phyloP scores from a whole-genome alignment of 2,329 filamentous ascomycete genomes.

The Aulographum hederae region DNA sequence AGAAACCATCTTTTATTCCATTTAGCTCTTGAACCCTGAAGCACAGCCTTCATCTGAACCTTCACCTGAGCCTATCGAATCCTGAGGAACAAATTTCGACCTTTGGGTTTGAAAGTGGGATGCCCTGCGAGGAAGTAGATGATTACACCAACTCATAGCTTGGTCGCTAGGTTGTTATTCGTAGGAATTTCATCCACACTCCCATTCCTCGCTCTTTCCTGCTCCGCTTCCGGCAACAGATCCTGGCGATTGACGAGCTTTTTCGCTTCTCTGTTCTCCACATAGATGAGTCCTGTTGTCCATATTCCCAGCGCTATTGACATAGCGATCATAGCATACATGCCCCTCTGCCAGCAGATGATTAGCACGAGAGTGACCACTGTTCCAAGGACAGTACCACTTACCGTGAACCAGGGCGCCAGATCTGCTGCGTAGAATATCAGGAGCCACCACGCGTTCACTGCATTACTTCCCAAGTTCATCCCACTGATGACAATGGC shows the following conservation, averaged over 20 bases:
- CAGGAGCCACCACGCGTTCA: conserved; percentile 59
- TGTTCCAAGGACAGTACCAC: conserved; percentile 9
- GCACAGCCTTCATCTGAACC: too few species aligned
- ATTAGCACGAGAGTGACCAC: background rate
- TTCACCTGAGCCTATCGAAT: background rate
- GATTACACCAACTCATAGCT: background rate
- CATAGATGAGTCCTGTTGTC: conserved; percentile 35
- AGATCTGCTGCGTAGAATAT: conserved; percentile 50
- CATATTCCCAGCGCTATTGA: conserved; percentile 41
- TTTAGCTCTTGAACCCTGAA: too few species aligned
- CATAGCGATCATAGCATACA: conserved; percentile 55
- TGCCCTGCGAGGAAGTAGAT: too few species aligned
- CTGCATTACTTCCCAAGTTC: conserved; percentile 49
- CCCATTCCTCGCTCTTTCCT: background rate
- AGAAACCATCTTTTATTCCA: too few species aligned
- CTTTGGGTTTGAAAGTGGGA: background rate
- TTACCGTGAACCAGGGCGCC: conserved; percentile 46
- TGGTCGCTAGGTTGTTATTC: background rate
- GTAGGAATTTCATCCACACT: background rate
- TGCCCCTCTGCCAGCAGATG: conserved; percentile 31
- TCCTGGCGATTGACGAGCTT: too few species aligned
- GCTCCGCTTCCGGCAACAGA: background rate
- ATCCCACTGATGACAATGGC: conserved; percentile 53
- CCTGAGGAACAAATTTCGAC: background rate
- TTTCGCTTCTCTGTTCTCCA: conserved; percentile 22